Percentiles rank a stretch among this genome's conserved stretches.
Conservation (phyloP, 2,329 filamentous ascomycete species). For the Periconia sp. region DNA sequence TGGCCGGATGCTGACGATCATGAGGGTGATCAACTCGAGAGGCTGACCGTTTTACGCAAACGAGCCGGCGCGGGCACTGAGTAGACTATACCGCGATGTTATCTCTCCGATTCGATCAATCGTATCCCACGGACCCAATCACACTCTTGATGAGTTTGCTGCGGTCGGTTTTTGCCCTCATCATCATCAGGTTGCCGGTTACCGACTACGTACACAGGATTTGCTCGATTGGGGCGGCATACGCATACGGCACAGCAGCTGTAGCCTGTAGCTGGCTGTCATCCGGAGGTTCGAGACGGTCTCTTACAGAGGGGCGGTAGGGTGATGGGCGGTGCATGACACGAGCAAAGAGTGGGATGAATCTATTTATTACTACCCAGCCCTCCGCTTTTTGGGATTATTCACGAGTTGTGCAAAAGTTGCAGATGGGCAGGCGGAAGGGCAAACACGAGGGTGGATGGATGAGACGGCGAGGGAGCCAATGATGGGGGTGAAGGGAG, state of each 20-base stretch:
- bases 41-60: background rate
- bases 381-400: background rate
- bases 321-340: too few species aligned
- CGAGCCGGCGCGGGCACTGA: background rate
- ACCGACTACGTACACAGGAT: too few species aligned
- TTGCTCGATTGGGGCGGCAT: background rate
- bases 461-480: constrained; percentile 7
- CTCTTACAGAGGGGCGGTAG: background rate
- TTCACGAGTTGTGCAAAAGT: background rate
- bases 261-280: constrained; percentile 6
- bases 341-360: too few species aligned
- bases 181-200: too few species aligned
- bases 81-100: background rate
- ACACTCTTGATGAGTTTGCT: too few species aligned
- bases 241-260: constrained; percentile 3
- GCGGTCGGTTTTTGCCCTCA: too few species aligned
- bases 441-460: background rate
- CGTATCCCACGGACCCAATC: background rate
- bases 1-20: background rate
- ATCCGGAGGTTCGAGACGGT: constrained; percentile 24
- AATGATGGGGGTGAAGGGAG: constrained; percentile 17
- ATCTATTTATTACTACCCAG: background rate
- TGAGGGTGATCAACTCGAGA: background rate
- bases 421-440: background rate
- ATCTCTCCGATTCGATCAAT: background rate